Percentiles rank a stretch among this genome's conserved stretches.
Conservation (phyloP, 208 protist genomes). For the Trichomonas vaginalis region DNA sequence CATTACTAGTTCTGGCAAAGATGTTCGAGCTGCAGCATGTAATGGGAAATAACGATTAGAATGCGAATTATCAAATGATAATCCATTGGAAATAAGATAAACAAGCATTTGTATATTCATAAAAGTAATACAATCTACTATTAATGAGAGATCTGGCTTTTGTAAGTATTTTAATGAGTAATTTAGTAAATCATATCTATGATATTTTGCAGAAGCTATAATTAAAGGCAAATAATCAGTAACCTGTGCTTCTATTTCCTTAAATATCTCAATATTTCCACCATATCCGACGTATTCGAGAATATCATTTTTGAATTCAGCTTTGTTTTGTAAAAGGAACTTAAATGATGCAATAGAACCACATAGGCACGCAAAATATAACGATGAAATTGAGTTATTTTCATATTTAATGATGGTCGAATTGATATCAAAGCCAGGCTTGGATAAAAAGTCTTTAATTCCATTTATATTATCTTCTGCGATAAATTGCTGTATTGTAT, state of each 20-base stretch:
- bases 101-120: background rate
- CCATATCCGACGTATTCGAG: background rate
- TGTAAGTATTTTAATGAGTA: background rate
- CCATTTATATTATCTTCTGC: too few species aligned
- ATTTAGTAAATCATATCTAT: background rate
- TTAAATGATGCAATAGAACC: background rate
- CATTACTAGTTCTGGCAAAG: background rate
- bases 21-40: background rate
- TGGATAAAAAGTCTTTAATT: too few species aligned
- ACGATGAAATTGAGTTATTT: too few species aligned
- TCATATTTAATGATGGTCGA: too few species aligned
- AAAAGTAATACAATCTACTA: background rate
- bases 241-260: background rate
- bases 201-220: background rate
- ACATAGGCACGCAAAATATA: background rate
- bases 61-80: background rate
- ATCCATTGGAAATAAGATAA: background rate
- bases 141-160: background rate
- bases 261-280: background rate
- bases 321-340: background rate
- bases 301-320: background rate
- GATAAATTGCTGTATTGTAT: too few species aligned
- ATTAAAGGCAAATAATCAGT: background rate
- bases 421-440: too few species aligned
- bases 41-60: background rate